phyloP scores from a whole-genome alignment of 768 basidiomycete species.

The Clitopilus hobsonii region DNA sequence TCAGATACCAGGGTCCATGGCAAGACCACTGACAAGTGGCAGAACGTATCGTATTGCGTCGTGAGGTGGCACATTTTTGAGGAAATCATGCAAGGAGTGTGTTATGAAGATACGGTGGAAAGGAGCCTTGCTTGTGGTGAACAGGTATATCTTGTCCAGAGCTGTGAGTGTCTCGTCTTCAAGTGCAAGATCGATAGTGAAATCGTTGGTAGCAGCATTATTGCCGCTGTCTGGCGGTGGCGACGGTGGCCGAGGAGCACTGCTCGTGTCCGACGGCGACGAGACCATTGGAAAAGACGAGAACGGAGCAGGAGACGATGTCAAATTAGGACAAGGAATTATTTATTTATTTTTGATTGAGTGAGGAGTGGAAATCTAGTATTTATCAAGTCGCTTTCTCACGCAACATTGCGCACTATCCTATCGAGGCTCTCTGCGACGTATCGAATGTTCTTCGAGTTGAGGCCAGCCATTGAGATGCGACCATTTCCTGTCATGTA shows the following conservation, averaged over 20 bases:
- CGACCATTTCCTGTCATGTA: constrained; percentile 86
- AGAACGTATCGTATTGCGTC: constrained; percentile 93
- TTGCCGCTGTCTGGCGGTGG: constrained; percentile 10
- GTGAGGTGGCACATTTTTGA: constrained; percentile 71
- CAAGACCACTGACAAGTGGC: constrained; percentile 81
- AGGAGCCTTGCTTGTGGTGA: constrained; percentile 68
- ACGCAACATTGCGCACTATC: constrained; percentile 46
- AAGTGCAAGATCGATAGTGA: constrained; percentile 35
- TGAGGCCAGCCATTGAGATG: constrained; percentile 94
- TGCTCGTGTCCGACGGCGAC: constrained; percentile 16
- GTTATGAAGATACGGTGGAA: constrained; percentile 75
- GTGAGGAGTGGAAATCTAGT: neutral
- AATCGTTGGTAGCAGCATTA: constrained; percentile 15
- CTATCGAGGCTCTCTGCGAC: constrained; percentile 69
- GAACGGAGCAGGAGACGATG: constrained; percentile 3
- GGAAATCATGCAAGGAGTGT: constrained; percentile 74
- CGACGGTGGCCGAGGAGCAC: constrained; percentile 46
- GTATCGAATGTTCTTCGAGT: constrained; percentile 70
- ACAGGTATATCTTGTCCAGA: constrained; percentile 90
- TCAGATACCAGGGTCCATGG: constrained; percentile 73
- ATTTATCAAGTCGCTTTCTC: neutral
- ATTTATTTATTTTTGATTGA: constrained; percentile 1
- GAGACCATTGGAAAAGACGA: constrained; percentile 25
- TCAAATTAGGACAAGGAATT: neutral
- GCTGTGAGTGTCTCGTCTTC: constrained; percentile 82